A percentile compares a stretch with the other conserved stretches of the same genome.
Evolutionary conservation across 2,329 filamentous ascomycete species (phyloP).

Genomic region (Epichloe festucae): DNA sequence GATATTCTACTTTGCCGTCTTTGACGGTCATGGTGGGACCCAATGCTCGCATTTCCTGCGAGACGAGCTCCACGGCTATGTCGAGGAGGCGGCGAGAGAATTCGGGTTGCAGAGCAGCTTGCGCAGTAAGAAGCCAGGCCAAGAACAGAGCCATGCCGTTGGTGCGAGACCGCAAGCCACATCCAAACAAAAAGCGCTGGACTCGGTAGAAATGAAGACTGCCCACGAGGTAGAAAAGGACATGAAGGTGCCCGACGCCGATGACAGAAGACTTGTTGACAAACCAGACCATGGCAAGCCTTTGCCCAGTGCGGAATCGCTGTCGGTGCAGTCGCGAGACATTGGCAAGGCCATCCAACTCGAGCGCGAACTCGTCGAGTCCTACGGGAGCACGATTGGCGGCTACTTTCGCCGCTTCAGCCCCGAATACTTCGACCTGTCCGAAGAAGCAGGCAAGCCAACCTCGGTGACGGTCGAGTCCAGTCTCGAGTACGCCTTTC

Average conservation of each 20-base stretch:
- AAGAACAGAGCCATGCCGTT: conserved; percentile 3
- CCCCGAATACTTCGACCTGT: conserved; percentile 57
- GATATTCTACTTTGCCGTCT: conserved; percentile 94
- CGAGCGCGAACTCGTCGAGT: conserved; percentile 56
- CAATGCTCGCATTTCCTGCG: conserved; percentile 81
- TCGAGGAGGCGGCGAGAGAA: conserved; percentile 64
- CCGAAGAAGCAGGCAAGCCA: conserved; percentile 17
- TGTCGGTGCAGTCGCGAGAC: conserved; percentile 39
- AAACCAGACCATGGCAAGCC: conserved; percentile 24
- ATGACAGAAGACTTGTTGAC: conserved; percentile 20
- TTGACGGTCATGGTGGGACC: conserved; percentile 85
- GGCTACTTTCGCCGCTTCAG: conserved; percentile 90
- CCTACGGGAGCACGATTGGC: conserved; percentile 76
- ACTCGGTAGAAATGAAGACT: conserved; percentile 34
- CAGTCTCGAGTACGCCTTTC: conserved; percentile 80
- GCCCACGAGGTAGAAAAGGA: conserved; percentile 30
- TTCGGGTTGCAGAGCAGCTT: conserved; percentile 73
- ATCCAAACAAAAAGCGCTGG: conserved; percentile 16
- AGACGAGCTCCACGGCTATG: conserved; percentile 75
- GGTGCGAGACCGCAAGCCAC: conserved; percentile 9
- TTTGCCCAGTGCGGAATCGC: conserved; percentile 27
- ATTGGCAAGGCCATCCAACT: conserved; percentile 51
- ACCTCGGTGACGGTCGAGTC: conserved; percentile 53
- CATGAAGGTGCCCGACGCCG: conserved; percentile 20
- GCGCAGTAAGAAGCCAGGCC: conserved; percentile 27